A percentile compares a stretch with the other conserved stretches of the same genome.
Conservation (phyloP, 2,329 filamentous ascomycete genomes). For the Claviceps sp. region DNA sequence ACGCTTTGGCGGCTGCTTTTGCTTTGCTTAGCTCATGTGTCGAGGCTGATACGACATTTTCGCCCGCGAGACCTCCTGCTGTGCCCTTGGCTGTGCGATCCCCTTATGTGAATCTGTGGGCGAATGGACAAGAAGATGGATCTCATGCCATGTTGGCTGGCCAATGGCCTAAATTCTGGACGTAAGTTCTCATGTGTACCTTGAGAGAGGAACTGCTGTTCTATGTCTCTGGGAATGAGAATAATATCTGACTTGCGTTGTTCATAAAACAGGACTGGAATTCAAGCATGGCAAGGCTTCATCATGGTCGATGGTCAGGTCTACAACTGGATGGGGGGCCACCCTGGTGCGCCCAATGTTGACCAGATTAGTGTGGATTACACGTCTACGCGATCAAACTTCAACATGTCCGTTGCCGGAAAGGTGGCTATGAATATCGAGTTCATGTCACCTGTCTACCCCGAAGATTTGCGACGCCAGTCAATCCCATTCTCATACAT, state of each 20-base stretch:
- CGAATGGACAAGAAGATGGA: conserved; percentile 45
- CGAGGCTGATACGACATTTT: conserved; percentile 38
- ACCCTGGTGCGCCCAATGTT: conserved; percentile 32
- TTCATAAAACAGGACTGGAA: conserved; percentile 26
- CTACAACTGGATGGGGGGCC: conserved; percentile 56
- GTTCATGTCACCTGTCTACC: conserved; percentile 58
- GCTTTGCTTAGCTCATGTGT: conserved; percentile 8
- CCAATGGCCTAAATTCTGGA: conserved; percentile 57
- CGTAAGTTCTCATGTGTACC: conserved; percentile 28
- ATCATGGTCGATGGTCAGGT: conserved; percentile 51
- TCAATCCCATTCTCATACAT: conserved; percentile 61
- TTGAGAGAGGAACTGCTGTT: neutral
- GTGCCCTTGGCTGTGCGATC: conserved; percentile 61
- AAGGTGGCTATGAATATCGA: conserved; percentile 52
- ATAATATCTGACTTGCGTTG: neutral
- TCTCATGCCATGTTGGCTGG: conserved; percentile 56
- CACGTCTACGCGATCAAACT: conserved; percentile 59
- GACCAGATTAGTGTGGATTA: conserved; percentile 54
- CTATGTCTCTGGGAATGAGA: neutral
- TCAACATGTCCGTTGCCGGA: conserved; percentile 50
- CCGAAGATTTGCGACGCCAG: conserved; percentile 51
- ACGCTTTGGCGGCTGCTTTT: conserved; percentile 10
- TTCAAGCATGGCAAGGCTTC: conserved; percentile 54
- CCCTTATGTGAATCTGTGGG: conserved; percentile 63
- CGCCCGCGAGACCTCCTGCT: conserved; percentile 51